phyloP scores from a whole-genome alignment of 1,139 yeast genomes.

The Candida sojae region DNA sequence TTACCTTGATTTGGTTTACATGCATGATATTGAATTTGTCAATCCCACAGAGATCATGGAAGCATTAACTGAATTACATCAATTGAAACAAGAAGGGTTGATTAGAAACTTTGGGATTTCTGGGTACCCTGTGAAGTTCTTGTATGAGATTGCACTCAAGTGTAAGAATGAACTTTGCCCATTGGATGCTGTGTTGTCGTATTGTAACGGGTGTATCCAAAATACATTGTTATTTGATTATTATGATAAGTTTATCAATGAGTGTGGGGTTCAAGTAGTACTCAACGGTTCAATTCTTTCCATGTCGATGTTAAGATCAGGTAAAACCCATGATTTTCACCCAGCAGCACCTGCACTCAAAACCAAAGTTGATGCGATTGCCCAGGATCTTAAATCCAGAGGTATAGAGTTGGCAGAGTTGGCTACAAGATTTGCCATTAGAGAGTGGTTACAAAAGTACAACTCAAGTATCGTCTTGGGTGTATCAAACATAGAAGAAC shows the following conservation, averaged over 20 bases:
- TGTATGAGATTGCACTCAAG: slow-evolving; percentile 49
- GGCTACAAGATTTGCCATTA: slow-evolving; percentile 74
- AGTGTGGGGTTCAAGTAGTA: slow-evolving; percentile 58
- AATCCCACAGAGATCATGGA: slow-evolving; percentile 51
- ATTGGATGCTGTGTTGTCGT: slow-evolving; percentile 75
- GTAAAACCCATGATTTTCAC: slow-evolving; percentile 72
- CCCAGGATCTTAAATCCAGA: slow-evolving; percentile 41
- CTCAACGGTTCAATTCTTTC: slow-evolving; percentile 84
- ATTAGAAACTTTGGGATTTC: slow-evolving; percentile 73
- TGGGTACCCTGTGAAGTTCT: slow-evolving; percentile 80
- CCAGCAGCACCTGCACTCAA: slow-evolving; percentile 72
- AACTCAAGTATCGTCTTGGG: slow-evolving; percentile 73
- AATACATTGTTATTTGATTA: slow-evolving; percentile 59
- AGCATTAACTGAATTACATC: slow-evolving; percentile 63
- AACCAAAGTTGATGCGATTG: slow-evolving; percentile 54
- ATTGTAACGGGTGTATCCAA: slow-evolving; percentile 83
- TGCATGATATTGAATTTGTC: slow-evolving; percentile 90
- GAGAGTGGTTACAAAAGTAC: slow-evolving; percentile 49
- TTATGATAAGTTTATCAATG: slow-evolving; percentile 48
- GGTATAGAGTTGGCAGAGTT: slow-evolving; percentile 73
- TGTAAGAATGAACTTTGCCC: slow-evolving; percentile 45
- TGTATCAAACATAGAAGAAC: slow-evolving; percentile 61
- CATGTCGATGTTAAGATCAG: slow-evolving; percentile 80
- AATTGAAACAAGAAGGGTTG: slow-evolving; percentile 63
- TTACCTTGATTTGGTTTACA: slow-evolving; percentile 77